Evolutionary conservation across 257 asterid species (phyloP).

Genomic region (Cinchona pubescens): DNA sequence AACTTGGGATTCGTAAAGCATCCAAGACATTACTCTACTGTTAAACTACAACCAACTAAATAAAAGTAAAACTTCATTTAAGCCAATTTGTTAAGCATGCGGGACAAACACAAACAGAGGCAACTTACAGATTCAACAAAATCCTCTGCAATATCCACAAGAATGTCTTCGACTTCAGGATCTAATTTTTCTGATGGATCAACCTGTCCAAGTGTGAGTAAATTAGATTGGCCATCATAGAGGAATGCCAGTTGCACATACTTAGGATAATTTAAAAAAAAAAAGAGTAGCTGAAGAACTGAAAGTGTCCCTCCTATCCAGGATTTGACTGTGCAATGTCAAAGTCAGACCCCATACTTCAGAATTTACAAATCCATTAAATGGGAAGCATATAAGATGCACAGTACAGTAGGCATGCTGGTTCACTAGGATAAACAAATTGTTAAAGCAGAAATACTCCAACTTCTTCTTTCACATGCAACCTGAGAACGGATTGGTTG

Average conservation of each 20-base stretch:
- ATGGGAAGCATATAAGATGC: not conserved
- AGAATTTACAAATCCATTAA: not conserved
- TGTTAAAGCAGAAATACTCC: not conserved
- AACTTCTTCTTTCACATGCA: not conserved
- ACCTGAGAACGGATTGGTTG: not conserved
- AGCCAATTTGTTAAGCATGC: not conserved
- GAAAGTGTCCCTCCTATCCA: not conserved
- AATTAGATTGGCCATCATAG: slow-evolving; percentile 18
- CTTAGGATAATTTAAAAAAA: not conserved
- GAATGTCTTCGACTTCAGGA: slow-evolving; percentile 80
- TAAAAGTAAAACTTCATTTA: not conserved
- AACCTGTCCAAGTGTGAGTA: slow-evolving; percentile 44
- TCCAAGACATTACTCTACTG: not conserved
- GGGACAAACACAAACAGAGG: slow-evolving; percentile 2
- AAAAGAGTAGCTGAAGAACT: not conserved
- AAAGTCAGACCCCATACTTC: not conserved
- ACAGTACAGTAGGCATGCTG: not conserved
- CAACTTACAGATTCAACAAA: slow-evolving; percentile 91
- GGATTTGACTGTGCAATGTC: not conserved
- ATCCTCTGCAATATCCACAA: slow-evolving; percentile 83
- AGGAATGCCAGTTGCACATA: not conserved
- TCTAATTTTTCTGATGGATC: slow-evolving; percentile 87
- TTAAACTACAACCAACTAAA: not conserved
- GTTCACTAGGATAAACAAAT: not conserved
- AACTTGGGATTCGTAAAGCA: not conserved